A percentile compares a stretch with the other conserved stretches of the same genome.
phyloP scores from a whole-genome alignment of 805 yeast species.

The Ogataea ganodermae region DNA sequence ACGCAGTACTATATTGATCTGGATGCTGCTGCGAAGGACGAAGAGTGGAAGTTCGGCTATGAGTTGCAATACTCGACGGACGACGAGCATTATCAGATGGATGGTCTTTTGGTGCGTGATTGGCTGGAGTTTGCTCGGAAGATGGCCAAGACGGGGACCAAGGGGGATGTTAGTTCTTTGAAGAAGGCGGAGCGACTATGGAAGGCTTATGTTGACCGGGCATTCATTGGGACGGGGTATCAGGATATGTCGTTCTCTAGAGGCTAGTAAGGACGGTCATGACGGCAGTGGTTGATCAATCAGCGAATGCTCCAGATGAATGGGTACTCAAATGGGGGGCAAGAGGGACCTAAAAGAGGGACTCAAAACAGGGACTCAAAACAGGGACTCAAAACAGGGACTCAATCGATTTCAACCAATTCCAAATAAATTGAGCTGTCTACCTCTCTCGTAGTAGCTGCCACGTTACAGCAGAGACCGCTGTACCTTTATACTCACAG shows the following conservation, averaged over 20 bases:
- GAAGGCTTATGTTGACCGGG: slow-evolving; percentile 56
- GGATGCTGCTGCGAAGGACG: slow-evolving; percentile 37
- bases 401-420: too few species aligned
- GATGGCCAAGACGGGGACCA: slow-evolving; percentile 41
- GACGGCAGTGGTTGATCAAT: too few species aligned
- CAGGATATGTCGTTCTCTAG: slow-evolving; percentile 45
- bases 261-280: too few species aligned
- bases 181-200: slow-evolving; percentile 46
- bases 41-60: slow-evolving; percentile 50
- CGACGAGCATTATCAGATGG: slow-evolving; percentile 55
- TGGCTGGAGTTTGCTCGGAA: slow-evolving; percentile 61
- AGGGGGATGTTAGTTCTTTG: slow-evolving; percentile 6
- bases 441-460: too few species aligned
- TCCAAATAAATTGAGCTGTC: too few species aligned
- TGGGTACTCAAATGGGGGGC: too few species aligned
- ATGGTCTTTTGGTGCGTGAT: slow-evolving; percentile 57
- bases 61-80: slow-evolving; percentile 72
- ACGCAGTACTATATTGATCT: slow-evolving; percentile 77
- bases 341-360: too few species aligned
- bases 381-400: too few species aligned
- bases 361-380: too few species aligned
- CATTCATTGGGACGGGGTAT: slow-evolving; percentile 67
- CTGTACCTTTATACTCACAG: too few species aligned
- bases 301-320: neutral
- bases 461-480: too few species aligned